These are phyloP conservation scores for Ceratocystis papillata DNA, from an alignment of 2,329 filamentous ascomycete species.

Conservation along the genomic window DNA sequence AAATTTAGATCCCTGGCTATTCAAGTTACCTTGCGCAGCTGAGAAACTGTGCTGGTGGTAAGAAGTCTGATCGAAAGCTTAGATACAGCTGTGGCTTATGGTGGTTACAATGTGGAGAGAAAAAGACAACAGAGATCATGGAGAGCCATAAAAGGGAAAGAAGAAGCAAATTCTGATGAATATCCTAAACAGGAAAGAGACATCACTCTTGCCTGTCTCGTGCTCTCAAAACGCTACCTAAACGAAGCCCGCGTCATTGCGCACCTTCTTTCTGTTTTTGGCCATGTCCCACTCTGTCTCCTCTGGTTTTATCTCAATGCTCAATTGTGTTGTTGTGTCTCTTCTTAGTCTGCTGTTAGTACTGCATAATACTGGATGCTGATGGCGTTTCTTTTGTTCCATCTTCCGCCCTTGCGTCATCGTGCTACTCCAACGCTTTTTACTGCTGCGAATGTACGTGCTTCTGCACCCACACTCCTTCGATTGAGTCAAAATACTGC, in stretches of 20 bases:
- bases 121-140: background rate
- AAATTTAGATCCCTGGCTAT: constrained; percentile 1
- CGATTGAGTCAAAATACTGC: background rate
- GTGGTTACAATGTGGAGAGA: background rate
- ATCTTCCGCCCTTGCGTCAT: too few relatives aligned
- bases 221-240: background rate
- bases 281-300: background rate
- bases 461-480: too few relatives aligned
- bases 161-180: background rate
- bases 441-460: too few relatives aligned
- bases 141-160: background rate
- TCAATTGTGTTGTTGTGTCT: too few relatives aligned
- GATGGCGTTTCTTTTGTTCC: too few relatives aligned
- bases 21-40: too few relatives aligned
- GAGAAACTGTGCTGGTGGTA: background rate
- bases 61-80: background rate
- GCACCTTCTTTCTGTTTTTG: background rate
- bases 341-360: background rate
- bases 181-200: constrained; percentile 5
- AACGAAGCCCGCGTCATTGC: background rate
- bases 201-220: background rate
- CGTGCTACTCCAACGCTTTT: too few relatives aligned
- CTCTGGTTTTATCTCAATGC: background rate
- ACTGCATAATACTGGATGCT: too few relatives aligned
- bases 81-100: background rate